phyloP scores from a whole-genome alignment of 805 yeast genomes.

The Candida awuae region DNA sequence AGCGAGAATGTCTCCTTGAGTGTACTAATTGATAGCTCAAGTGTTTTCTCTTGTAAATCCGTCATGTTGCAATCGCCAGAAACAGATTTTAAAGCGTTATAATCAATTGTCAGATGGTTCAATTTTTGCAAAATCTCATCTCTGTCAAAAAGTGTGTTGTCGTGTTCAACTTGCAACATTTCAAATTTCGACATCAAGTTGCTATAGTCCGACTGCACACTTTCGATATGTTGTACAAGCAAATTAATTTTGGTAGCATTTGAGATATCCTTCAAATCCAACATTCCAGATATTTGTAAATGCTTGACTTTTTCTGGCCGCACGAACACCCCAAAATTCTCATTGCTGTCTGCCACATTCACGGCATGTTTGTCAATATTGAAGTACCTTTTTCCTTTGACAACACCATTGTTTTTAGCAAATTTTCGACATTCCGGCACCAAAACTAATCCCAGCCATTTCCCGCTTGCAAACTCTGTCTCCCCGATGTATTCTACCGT shows the following conservation, averaged over 20 bases:
- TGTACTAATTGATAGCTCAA: constrained; percentile 1
- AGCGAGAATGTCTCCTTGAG: constrained; percentile 23
- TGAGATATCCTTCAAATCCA: constrained; percentile 15
- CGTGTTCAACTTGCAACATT: constrained; percentile 40
- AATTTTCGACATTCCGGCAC: constrained; percentile 20
- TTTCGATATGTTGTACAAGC: neutral
- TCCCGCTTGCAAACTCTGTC: constrained; percentile 52
- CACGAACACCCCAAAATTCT: constrained; percentile 6
- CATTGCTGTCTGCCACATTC: neutral
- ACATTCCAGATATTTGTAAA: neutral
- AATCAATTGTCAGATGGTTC: constrained; percentile 24
- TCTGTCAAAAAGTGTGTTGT: constrained; percentile 29
- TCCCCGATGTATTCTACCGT: constrained; percentile 42
- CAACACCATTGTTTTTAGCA: constrained; percentile 46
- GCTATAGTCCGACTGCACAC: neutral
- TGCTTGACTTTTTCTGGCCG: constrained; percentile 14
- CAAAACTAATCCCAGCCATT: constrained; percentile 47
- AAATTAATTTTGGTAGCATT: neutral
- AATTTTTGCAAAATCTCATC: constrained; percentile 21
- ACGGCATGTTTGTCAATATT: constrained; percentile 7
- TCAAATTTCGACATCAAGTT: constrained; percentile 18
- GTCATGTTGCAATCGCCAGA: neutral
- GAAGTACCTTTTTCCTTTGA: constrained; percentile 38
- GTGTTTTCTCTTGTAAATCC: constrained; percentile 29
- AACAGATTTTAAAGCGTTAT: constrained; percentile 23